Evolutionary conservation across 768 basidiomycete species (phyloP).

Genomic region (Pleurotus eryngii): DNA sequence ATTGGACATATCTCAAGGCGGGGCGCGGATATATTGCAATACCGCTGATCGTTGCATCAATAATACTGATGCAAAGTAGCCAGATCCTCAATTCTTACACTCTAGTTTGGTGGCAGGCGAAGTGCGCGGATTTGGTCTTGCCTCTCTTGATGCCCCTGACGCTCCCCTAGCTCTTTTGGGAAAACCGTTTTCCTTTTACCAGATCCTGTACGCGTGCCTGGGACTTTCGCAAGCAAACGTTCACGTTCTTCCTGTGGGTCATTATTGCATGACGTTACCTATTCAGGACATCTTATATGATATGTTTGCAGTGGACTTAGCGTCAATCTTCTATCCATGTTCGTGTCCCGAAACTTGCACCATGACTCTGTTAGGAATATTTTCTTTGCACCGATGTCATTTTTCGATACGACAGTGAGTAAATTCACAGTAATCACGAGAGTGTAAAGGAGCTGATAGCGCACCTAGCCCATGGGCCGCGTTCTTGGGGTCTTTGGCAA

Average conservation of each 20-base stretch:
- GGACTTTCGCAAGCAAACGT: conserved; percentile 50
- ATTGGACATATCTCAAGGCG: conserved; percentile 54
- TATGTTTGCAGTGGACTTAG: conserved; percentile 38
- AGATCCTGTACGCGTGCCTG: conserved; percentile 58
- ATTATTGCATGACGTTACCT: too few relatives aligned
- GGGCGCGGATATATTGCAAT: conserved; percentile 47
- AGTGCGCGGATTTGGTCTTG: conserved; percentile 31
- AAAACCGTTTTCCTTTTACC: conserved; percentile 56
- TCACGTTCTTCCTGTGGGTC: conserved; percentile 55
- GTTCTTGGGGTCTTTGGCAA: conserved; percentile 63
- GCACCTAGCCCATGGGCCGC: conserved; percentile 50
- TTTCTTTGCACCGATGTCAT: conserved; percentile 71
- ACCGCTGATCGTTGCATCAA: conserved; percentile 47
- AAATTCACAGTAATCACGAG: background rate
- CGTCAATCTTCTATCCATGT: conserved; percentile 54
- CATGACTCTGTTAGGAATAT: conserved; percentile 50
- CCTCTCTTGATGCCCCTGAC: too few relatives aligned
- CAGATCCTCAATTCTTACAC: conserved; percentile 64
- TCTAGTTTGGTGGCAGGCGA: conserved; percentile 69
- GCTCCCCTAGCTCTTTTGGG: conserved; percentile 36
- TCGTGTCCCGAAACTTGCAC: conserved; percentile 64
- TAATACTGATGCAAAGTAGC: conserved; percentile 57
- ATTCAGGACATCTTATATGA: too few relatives aligned
- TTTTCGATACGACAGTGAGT: conserved; percentile 67
- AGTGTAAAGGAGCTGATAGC: background rate